Evolutionary conservation across 2,329 filamentous ascomycete species (phyloP), one percentile per base, ranked within the genome.

Genomic region (Laburnicola sp.): DNA sequence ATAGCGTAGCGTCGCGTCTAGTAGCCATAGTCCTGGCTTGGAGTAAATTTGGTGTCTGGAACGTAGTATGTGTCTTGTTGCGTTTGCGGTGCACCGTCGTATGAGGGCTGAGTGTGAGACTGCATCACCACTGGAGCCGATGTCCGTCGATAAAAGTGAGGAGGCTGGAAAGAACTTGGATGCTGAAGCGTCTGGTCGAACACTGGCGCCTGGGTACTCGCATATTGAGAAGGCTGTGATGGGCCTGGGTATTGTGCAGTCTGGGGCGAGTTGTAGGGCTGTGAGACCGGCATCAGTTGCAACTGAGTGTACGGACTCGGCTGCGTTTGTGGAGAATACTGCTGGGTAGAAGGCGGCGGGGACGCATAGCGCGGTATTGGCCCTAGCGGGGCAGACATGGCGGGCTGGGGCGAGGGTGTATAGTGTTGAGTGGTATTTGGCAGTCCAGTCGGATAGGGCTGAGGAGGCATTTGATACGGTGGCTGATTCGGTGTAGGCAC

Each of bases 101-200:
- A 68, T 6, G 58, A 53, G 3, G 58, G 28, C 27, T 64, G 64
- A 31, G 47, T 45, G 40, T 68, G 69, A 1, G 58, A 42, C 43
- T 66, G 66, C 37, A 69, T 43, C 10, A 62, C 50, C 11, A 72
- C 57, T 6, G 68, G 67, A 36, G 67, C 66, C 9, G 69, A 72
- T 22, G 67, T 56, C 37, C 69, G 57, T 43, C 69, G 62, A 26
- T 64, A 58, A n/a, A 57, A 45, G 39, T 69, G 62, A 21, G 62
- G 59, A 23, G 62, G 64, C 6, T 58, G 44, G 62, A 62, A 7
- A 61, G 47, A 2, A 60, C 52, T 3, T 60, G 51, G 23, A 57
- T 51, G 25, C 62, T 59, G 6, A 66, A 50, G 39, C 16, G 16
- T 16, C 16, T 16, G 16, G 16, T 68, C 66, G 37, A 63, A 68